phyloP scores from a whole-genome alignment of 176 grass and related monocot species.

The Dendrocalamus sinicus region DNA sequence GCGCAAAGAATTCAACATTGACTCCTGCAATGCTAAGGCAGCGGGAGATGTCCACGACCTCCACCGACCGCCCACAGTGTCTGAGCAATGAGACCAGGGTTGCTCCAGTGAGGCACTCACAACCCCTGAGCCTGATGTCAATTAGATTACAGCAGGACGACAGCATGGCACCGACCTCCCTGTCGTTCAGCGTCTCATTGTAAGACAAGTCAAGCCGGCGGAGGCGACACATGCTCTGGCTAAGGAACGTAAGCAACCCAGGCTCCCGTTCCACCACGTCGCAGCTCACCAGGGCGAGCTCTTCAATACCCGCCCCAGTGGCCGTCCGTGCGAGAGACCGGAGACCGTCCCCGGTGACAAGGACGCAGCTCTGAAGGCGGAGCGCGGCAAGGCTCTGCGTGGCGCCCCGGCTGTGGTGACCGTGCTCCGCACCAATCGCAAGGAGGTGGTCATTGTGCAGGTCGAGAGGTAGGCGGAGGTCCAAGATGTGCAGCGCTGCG shows the following conservation, averaged over 20 bases:
- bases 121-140: constrained; percentile 81
- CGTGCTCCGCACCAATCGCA: constrained; percentile 52
- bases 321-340: constrained; percentile 73
- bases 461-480: constrained; percentile 90
- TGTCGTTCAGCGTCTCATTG: constrained; percentile 80
- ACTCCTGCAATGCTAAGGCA: constrained; percentile 57
- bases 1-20: constrained; percentile 56
- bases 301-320: constrained; percentile 66
- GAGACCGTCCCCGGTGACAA: constrained; percentile 84
- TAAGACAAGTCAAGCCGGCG: constrained; percentile 74
- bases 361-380: constrained; percentile 89
- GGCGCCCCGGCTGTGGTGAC: not conserved
- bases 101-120: constrained; percentile 56
- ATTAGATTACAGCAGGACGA: constrained; percentile 72
- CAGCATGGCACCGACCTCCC: constrained; percentile 81
- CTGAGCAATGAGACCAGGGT: constrained; percentile 57
- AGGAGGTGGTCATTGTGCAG: constrained; percentile 91
- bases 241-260: constrained; percentile 76
- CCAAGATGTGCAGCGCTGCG: constrained; percentile 62
- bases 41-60: constrained; percentile 69
- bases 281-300: constrained; percentile 84
- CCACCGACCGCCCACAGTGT: constrained; percentile 58
- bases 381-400: constrained; percentile 48
- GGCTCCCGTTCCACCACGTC: constrained; percentile 83
- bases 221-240: constrained; percentile 77